Evolutionary conservation across 2,329 filamentous ascomycete genomes (phyloP).

Genomic region (Pseudocercospora musae): DNA sequence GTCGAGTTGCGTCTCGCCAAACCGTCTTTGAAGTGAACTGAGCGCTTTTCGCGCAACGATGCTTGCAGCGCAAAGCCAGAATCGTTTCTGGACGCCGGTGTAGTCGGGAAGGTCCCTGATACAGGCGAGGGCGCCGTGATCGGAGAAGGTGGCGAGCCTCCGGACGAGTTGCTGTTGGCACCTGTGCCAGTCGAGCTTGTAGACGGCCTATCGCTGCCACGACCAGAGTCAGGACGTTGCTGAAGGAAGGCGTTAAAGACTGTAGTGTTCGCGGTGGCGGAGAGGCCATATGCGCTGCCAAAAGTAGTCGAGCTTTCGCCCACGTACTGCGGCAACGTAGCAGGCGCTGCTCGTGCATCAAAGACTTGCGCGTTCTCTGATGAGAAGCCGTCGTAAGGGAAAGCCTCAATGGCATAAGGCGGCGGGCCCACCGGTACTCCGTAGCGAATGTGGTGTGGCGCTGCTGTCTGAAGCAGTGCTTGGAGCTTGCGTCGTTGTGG

Average conservation of each 20-base stretch:
- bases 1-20: slow-evolving; percentile 85
- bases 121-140: slow-evolving; percentile 75
- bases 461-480: slow-evolving; percentile 82
- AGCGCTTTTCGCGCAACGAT: slow-evolving; percentile 88
- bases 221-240: slow-evolving; percentile 63
- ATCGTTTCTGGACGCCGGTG: slow-evolving; percentile 82
- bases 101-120: slow-evolving; percentile 73
- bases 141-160: slow-evolving; percentile 55
- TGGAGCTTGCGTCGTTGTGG: slow-evolving; percentile 87
- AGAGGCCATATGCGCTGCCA: slow-evolving; percentile 57
- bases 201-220: slow-evolving; percentile 67
- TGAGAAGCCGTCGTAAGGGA: slow-evolving; percentile 83
- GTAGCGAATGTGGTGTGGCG: slow-evolving; percentile 82
- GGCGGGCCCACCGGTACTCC: slow-evolving; percentile 87
- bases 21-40: slow-evolving; percentile 69
- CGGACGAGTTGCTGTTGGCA: slow-evolving; percentile 33
- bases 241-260: slow-evolving; percentile 91
- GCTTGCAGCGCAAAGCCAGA: slow-evolving; percentile 84
- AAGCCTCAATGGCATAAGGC: slow-evolving; percentile 88
- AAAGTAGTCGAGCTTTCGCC: slow-evolving; percentile 87
- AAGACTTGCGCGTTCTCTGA: slow-evolving; percentile 82
- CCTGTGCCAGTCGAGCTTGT: slow-evolving; percentile 59
- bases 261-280: slow-evolving; percentile 53
- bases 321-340: slow-evolving; percentile 79
- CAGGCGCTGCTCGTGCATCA: slow-evolving; percentile 64